A percentile compares a stretch with the other conserved stretches of the same genome.
Evolutionary conservation across 306 rosid genomes (phyloP).

Genomic region (Cercis canadensis): DNA sequence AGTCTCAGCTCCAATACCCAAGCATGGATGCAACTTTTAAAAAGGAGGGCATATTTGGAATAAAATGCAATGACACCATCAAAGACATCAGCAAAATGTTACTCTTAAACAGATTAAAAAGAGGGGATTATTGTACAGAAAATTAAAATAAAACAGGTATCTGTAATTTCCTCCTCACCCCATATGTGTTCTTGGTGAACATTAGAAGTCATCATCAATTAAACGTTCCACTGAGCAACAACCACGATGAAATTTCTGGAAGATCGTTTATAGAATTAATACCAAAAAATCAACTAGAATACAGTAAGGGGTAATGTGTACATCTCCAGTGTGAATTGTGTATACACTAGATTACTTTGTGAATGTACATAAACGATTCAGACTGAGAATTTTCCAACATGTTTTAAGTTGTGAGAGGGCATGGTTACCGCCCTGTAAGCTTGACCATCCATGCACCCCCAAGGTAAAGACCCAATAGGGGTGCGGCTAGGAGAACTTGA

Average conservation of each 20-base stretch:
- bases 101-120: no score
- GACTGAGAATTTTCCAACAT: conserved; percentile 7
- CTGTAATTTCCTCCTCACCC: no score
- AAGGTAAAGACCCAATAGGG: conserved; percentile 81
- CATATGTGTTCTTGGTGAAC: no score
- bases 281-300: conserved; percentile 14
- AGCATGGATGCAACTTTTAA: no score
- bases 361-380: conserved; percentile 49
- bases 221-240: background rate
- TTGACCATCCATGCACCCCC: conserved; percentile 97
- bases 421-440: conserved; percentile 69
- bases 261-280: conserved; percentile 17
- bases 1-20: no score
- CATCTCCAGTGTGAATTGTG: conserved; percentile 14
- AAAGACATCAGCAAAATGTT: no score
- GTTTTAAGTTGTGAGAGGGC: conserved; percentile 8
- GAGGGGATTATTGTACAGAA: no score
- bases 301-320: conserved; percentile 29
- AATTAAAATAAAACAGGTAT: no score
- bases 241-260: conserved; percentile 1
- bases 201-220: no score
- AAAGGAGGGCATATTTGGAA: no score
- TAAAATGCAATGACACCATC: no score
- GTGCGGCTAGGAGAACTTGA: conserved; percentile 84
- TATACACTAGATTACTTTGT: conserved; percentile 42